These are phyloP conservation scores for Potentilla sterilis DNA, from an alignment of 306 rosid genomes.

Conservation along the genomic window DNA sequence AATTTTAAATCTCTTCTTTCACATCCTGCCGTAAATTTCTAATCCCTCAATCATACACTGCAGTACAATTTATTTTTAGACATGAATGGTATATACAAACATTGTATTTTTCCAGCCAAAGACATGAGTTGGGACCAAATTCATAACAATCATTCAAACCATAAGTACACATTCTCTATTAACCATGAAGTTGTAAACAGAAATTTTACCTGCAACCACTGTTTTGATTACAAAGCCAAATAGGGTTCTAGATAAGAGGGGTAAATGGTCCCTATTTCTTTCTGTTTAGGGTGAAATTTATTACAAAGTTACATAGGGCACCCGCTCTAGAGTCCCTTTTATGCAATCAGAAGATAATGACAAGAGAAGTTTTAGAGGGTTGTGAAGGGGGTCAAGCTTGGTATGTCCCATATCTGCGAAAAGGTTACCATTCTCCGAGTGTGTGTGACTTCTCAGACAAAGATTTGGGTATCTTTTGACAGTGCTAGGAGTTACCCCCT, in stretches of 20 bases:
- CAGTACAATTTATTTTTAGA: background rate
- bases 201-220: background rate
- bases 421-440: slow-evolving; percentile 51
- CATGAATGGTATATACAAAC: background rate
- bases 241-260: background rate
- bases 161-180: background rate
- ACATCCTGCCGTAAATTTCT: background rate
- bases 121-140: background rate
- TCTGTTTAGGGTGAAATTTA: slow-evolving; percentile 25
- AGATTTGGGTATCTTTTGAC: slow-evolving; percentile 80
- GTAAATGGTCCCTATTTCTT: slow-evolving; percentile 17
- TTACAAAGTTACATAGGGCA: slow-evolving; percentile 26
- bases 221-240: background rate
- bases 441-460: slow-evolving; percentile 65
- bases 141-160: background rate
- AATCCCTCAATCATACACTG: background rate
- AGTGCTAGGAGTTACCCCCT: slow-evolving; percentile 28
- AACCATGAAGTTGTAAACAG: background rate
- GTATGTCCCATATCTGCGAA: slow-evolving; percentile 54
- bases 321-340: slow-evolving; percentile 31
- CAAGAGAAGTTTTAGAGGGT: slow-evolving; percentile 44
- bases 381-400: slow-evolving; percentile 42
- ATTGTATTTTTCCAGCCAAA: background rate
- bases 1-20: background rate
- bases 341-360: slow-evolving; percentile 56